Percentiles rank a stretch among this genome's conserved stretches.
Conservation (phyloP, 148 eudicot genomes). For the Silene uniflora region DNA sequence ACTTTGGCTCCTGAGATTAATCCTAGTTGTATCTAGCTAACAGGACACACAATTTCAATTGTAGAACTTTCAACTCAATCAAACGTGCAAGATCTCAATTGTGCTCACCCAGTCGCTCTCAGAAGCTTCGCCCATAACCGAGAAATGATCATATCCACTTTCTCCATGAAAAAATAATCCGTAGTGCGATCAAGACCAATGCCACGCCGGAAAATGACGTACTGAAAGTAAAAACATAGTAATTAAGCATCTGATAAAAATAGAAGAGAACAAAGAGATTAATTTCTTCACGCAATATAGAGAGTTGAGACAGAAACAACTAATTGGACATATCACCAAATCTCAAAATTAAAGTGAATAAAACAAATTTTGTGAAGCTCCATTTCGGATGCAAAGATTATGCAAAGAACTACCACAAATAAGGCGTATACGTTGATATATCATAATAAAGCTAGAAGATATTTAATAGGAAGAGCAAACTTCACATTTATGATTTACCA, state of each 20-base stretch:
- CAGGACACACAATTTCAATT: not conserved
- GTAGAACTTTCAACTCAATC: not conserved
- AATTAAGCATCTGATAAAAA: not conserved
- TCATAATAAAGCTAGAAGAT: too few species aligned
- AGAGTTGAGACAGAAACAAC: not conserved
- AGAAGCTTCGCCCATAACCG: slow-evolving; percentile 79
- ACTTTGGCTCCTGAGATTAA: not conserved
- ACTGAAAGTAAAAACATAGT: not conserved
- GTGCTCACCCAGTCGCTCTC: slow-evolving; percentile 60
- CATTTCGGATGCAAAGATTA: too few species aligned
- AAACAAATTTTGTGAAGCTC: too few species aligned
- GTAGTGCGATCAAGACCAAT: slow-evolving; percentile 89
- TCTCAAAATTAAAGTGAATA: too few species aligned
- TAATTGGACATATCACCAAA: too few species aligned
- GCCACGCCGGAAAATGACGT: slow-evolving; percentile 91
- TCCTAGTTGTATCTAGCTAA: not conserved
- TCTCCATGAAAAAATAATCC: slow-evolving; percentile 89
- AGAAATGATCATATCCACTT: slow-evolving; percentile 80
- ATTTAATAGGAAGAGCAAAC: too few species aligned
- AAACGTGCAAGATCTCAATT: not conserved
- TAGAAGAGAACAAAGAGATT: not conserved
- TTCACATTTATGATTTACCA: too few species aligned
- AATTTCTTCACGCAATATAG: not conserved
- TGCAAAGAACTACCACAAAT: too few species aligned
- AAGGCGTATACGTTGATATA: too few species aligned